Evolutionary conservation across 2,329 filamentous ascomycete genomes (phyloP).

Genomic region (Pseudopyrenochaeta lycopersici): DNA sequence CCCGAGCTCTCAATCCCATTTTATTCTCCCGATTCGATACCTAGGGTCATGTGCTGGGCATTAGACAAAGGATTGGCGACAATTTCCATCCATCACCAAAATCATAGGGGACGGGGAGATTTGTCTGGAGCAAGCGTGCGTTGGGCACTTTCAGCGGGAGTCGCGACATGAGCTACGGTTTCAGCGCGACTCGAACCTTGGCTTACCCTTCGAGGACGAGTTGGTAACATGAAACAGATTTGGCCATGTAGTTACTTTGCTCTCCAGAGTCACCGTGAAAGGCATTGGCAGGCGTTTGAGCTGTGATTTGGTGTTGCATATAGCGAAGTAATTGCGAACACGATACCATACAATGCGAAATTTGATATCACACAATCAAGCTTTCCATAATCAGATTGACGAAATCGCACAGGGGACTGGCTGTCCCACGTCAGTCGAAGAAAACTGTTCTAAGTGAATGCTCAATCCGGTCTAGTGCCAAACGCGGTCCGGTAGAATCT

Average conservation of each 20-base stretch:
- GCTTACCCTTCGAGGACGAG: neutral
- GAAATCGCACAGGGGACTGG: neutral
- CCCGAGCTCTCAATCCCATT: slow-evolving; percentile 16
- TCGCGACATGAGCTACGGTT: neutral
- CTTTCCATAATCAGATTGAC: neutral
- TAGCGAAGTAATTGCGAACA: slow-evolving; percentile 20
- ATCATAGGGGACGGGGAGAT: slow-evolving; percentile 6
- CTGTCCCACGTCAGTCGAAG: neutral
- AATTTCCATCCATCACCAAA: slow-evolving; percentile 13
- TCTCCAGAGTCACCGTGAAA: slow-evolving; percentile 4
- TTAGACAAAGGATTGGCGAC: slow-evolving; percentile 36
- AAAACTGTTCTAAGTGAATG: neutral
- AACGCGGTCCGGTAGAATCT: slow-evolving; percentile 21
- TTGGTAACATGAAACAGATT: neutral
- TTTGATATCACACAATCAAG: neutral
- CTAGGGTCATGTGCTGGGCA: slow-evolving; percentile 47
- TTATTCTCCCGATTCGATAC: slow-evolving; percentile 29
- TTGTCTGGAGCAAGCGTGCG: slow-evolving; percentile 3
- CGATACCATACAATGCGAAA: slow-evolving; percentile 18
- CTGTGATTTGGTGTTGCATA: slow-evolving; percentile 32
- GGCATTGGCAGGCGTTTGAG: slow-evolving; percentile 45
- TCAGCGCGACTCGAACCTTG: neutral
- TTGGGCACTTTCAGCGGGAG: neutral
- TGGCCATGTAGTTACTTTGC: neutral
- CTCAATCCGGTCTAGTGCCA: slow-evolving; percentile 16